phyloP scores from a whole-genome alignment of 2,329 filamentous ascomycete species.

The Nothopassalora personata region DNA sequence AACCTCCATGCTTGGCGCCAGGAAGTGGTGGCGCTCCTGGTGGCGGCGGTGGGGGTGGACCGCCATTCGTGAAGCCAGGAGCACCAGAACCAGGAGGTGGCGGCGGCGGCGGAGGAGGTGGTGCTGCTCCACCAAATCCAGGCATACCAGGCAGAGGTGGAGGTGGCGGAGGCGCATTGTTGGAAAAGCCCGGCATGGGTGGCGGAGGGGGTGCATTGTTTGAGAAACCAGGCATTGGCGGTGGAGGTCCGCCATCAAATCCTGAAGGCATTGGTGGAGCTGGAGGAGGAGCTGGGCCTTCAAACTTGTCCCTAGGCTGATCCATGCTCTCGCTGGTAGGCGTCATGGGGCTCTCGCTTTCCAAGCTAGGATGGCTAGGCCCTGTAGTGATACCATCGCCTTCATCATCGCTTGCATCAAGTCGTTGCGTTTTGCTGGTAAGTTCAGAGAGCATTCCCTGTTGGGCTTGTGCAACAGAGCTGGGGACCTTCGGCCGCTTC shows the following conservation, averaged over 20 bases:
- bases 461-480: constrained; percentile 50
- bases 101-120: constrained; percentile 44
- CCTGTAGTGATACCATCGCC: constrained; percentile 67
- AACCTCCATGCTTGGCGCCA: constrained; percentile 60
- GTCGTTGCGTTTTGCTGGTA: constrained; percentile 65
- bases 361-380: constrained; percentile 68
- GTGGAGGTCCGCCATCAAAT: constrained; percentile 37
- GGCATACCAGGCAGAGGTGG: constrained; percentile 34
- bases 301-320: constrained; percentile 31
- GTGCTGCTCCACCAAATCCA: constrained; percentile 37
- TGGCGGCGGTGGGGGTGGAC: constrained; percentile 55
- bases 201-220: constrained; percentile 41
- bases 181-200: constrained; percentile 37
- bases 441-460: constrained; percentile 66
- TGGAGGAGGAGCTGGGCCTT: constrained; percentile 41
- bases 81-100: constrained; percentile 39
- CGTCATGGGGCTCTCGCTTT: constrained; percentile 64
- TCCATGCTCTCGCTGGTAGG: constrained; percentile 52
- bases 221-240: constrained; percentile 45
- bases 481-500: constrained; percentile 62
- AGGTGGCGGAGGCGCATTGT: constrained; percentile 39
- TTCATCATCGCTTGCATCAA: constrained; percentile 69
- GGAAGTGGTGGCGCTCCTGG: constrained; percentile 62
- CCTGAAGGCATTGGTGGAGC: constrained; percentile 43
- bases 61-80: constrained; percentile 43